Base-by-base conservation (phyloP, 2,329 filamentous ascomycete species). In the Dactylonectria estremocensis region DNA sequence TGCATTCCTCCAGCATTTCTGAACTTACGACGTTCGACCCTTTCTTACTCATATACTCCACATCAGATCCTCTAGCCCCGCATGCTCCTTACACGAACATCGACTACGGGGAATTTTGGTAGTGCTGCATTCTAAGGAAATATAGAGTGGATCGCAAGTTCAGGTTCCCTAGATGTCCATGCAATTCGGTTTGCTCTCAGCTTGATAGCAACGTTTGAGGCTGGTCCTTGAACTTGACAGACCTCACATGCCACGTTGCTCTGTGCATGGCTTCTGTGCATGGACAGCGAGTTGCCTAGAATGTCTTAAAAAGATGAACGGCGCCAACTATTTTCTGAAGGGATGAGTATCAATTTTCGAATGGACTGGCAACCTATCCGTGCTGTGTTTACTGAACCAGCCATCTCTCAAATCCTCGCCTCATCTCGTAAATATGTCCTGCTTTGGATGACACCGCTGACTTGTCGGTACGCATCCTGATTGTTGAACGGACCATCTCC, bases 331-430 rank as follows among this genome's bases (percentile, higher is more conserved):
- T 53, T 28, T 35, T 7, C 28, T 53, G 31, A n/a, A n/a, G 28
- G 35, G n/a, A 35, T n/a, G 35, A 53, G n/a, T 14, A 22, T n/a
- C 28, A 31, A 11, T 35, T 14, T 10, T 53, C 8, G n/a, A 18
- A 18, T 16, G n/a, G 28, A 31, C 8, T 10, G 50, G 13, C n/a
- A 31, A 37, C 20, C 28, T 20, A 16, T 53, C 28, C 33, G 14
- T 16, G 24, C 28, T 13, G 28, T 53, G 50, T 16, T 10, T 31
- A 37, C 33, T n/a, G 50, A 10, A 28, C 28, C 50, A 31, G 20
- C n/a, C 28, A 35, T 53, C 31, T 35, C 50, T 53, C 50, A 53
- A 20, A n/a, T 53, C 28, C 20, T 31, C 50, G 50, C 35, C n/a
- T 37, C 49, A 18, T 52, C 31, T 53, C 50, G 31, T 53, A n/a